Base-by-base conservation (phyloP, 73 alveolate genomes). In the Paramecium biaurelia region DNA sequence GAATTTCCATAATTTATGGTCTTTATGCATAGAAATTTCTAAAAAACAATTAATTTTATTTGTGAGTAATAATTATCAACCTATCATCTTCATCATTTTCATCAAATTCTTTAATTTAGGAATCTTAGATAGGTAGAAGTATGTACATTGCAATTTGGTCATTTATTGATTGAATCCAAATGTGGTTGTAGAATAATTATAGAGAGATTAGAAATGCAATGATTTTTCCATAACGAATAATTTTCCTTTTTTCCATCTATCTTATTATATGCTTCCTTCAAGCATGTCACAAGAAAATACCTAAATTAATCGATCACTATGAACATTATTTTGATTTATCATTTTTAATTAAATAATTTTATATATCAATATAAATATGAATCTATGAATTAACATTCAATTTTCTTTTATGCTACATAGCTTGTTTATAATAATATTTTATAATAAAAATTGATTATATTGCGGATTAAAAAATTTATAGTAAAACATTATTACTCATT, bases 21-120 rank as follows among this genome's bases (percentile, higher is more conserved):
- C 58, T 72, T 72, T 72, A 18, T 30, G 86, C 86, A 72, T 72
- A 72, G 32, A 72, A 72, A 72, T 72, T 72, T 42, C 45, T 72
- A 72, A 72, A 72, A 35, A 15, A 12, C 18, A 72, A 6, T 37
- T 72, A 72, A 72, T 72, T 72, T 30, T 72, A 34, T 72, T 72
- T 72, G n/a, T 72, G 56, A 9, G 86, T 72, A 34, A 67, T 72
- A 35, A 72, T 72, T 35, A 42, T 72, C 47, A 63, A 63, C 12
- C 2, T 2, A 72, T 35, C 58, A 72, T 20, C 8, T 9, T 72
- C 86, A 0, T 72, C 86, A 72, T 72, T 38, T 72, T 32, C 58
- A 72, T 72, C 67, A 72, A 72, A 35, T 72, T 12, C n/a, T 37
- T 72, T 35, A 8, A 72, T 72, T 72, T 72, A 37, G 3, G 86